A percentile compares a stretch with the other conserved stretches of the same genome.
Evolutionary conservation across 345 rosid genomes (phyloP).

Genomic region (Salix exigua): DNA sequence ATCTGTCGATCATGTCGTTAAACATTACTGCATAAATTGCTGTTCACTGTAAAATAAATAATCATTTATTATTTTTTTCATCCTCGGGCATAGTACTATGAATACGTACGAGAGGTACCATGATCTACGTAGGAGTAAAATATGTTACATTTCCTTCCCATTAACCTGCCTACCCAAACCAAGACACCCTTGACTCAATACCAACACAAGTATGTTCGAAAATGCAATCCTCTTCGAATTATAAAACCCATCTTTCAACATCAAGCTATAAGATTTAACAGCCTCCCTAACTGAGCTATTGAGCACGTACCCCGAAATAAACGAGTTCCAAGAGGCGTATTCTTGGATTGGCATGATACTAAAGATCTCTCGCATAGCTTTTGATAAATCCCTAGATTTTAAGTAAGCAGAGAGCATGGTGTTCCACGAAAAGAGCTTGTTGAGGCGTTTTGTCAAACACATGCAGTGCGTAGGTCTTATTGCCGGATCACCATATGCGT

Average conservation of each 20-base stretch:
- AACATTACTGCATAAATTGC: no score
- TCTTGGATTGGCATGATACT: slow-evolving; percentile 56
- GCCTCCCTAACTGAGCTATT: slow-evolving; percentile 46
- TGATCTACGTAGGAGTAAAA: no score
- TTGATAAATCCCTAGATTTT: slow-evolving; percentile 51
- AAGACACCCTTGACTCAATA: slow-evolving; percentile 40
- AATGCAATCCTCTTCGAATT: slow-evolving; percentile 66
- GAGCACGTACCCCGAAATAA: slow-evolving; percentile 64
- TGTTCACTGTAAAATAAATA: no score
- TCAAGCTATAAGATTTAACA: slow-evolving; percentile 50
- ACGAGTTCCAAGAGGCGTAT: slow-evolving; percentile 76
- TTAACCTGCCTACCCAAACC: slow-evolving; percentile 69
- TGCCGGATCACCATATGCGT: slow-evolving; percentile 35
- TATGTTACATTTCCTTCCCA: slow-evolving; percentile 43
- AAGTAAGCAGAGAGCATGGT: slow-evolving; percentile 71
- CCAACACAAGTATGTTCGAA: slow-evolving; percentile 64
- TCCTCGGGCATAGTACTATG: no score
- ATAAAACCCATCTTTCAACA: slow-evolving; percentile 53
- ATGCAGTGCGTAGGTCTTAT: slow-evolving; percentile 50
- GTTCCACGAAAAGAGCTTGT: slow-evolving; percentile 79
- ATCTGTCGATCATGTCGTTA: no score
- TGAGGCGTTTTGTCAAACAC: slow-evolving; percentile 60
- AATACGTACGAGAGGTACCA: no score
- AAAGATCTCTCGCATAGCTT: slow-evolving; percentile 47
- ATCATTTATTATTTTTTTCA: no score